Evolutionary conservation across 352 stramenopile species (phyloP), one percentile per base, ranked within the genome.

Genomic region (Saprolegnia parasitica): DNA sequence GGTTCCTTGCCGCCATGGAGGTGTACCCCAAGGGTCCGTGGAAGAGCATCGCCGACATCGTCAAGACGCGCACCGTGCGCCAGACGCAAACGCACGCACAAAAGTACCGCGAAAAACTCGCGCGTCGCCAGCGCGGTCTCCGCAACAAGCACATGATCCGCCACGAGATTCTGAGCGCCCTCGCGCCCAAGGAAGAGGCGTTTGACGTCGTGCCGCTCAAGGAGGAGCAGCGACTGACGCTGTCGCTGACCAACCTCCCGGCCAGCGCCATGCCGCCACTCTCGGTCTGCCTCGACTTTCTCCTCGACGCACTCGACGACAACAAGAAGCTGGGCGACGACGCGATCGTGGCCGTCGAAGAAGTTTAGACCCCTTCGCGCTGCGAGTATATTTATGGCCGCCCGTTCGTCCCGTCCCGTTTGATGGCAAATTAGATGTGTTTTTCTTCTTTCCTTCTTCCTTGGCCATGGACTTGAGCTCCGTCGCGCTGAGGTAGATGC

Each of bases 271-370:
- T 60, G n/a, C 81, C 80, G 1, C 74, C 88, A 68, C 90, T 90
- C 54, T 77, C 85, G 66, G 84, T 89, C 71, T 90, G 81, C 54
- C 89, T 92, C 80, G 84, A 90, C 71, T 92, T 92, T 73, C 75
- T 92, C 68, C 89, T 92, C 39, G 46, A 54, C n/a, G 26, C 61
- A 11, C 63, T 70, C 54, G 50, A 70, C 54, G 29, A 47, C 23
- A 60, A 47, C 23, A 60, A 60, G 52, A 49, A 49, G 42, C 3
- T 3, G 18, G 20, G 3, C 13, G 52, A 60, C 35, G 52, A 60
- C 35, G 35, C n/a, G 2, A 23, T 42, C 11, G 52, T 60, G 20
- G 52, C 35, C 35, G 52, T 60, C 52, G 52, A 60, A 24, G 52
- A 60, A 60, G 11, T 60, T 11, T 60, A 60, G 35, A 42, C 13